These are phyloP conservation scores for Beta vulgaris DNA, from an alignment of 148 eudicot genomes.

Conservation along the genomic window DNA sequence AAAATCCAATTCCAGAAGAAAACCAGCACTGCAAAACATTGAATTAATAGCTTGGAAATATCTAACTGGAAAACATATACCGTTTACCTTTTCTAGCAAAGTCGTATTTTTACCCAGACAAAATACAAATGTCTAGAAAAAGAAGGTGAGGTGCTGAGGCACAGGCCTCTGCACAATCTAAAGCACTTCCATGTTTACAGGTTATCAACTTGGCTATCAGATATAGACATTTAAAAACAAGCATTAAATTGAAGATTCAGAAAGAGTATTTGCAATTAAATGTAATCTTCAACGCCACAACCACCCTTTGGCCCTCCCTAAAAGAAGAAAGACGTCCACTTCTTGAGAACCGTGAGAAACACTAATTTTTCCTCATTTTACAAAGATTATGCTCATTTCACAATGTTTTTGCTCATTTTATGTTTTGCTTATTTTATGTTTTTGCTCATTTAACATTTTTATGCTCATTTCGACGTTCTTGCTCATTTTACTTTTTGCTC, in stretches of 20 bases:
- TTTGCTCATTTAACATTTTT: no score
- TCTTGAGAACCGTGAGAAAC: no score
- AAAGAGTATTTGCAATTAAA: no score
- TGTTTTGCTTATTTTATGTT: no score
- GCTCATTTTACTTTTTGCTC: no score
- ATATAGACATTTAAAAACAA: background rate
- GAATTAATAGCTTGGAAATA: background rate
- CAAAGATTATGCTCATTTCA: no score
- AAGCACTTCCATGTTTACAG: slow-evolving; percentile 7
- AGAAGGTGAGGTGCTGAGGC: background rate
- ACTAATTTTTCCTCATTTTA: no score
- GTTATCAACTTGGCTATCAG: slow-evolving; percentile 1
- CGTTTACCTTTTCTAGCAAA: background rate
- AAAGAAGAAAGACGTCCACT: background rate
- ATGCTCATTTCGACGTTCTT: no score
- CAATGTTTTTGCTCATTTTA: no score
- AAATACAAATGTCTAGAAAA: background rate
- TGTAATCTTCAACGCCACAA: background rate
- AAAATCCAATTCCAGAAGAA: background rate
- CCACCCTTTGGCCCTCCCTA: background rate
- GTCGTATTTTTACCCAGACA: background rate
- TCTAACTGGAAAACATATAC: background rate
- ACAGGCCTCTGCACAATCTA: background rate
- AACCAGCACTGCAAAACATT: background rate
- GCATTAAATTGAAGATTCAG: background rate